A percentile compares a stretch with the other conserved stretches of the same genome.
phyloP scores from a whole-genome alignment of 495 filamentous ascomycete genomes.

The Talaromyces thailandensis region DNA sequence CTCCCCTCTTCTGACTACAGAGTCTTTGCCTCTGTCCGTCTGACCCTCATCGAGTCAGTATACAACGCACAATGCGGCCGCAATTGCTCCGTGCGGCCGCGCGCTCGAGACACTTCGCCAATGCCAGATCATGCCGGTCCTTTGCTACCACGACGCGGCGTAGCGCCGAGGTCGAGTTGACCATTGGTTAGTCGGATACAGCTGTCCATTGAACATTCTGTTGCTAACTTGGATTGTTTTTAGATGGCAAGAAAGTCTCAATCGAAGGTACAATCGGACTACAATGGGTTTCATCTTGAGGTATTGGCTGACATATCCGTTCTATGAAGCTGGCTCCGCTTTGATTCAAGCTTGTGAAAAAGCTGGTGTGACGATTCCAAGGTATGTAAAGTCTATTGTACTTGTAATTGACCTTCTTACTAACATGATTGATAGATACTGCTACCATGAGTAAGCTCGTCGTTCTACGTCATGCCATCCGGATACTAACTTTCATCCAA shows the following conservation, averaged over 20 bases:
- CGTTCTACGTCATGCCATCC: constrained; percentile 2
- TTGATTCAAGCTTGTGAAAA: constrained; percentile 99
- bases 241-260: constrained; percentile 91
- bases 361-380: constrained; percentile 82
- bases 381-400: constrained; percentile 35
- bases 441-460: constrained; percentile 83
- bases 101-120: constrained; percentile 60
- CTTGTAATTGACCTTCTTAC: constrained; percentile 11
- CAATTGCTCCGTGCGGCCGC: constrained; percentile 78
- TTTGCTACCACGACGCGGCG: constrained; percentile 67
- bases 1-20: constrained; percentile 7
- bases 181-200: constrained; percentile 59
- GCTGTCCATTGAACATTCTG: constrained; percentile 14
- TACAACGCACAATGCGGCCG: constrained; percentile 67
- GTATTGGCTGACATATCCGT: constrained; percentile 11
- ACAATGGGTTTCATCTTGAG: constrained; percentile 7
- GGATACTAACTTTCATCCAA: constrained; percentile 23
- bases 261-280: constrained; percentile 63
- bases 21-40: constrained; percentile 13
- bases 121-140: constrained; percentile 53
- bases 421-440: constrained; percentile 64
- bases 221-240: constrained; percentile 5
- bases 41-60: constrained; percentile 25
- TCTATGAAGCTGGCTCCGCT: constrained; percentile 59
- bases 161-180: constrained; percentile 86